These are phyloP conservation scores for Solanum hybrid DNA, from an alignment of 305 asterid genomes.

Conservation along the genomic window DNA sequence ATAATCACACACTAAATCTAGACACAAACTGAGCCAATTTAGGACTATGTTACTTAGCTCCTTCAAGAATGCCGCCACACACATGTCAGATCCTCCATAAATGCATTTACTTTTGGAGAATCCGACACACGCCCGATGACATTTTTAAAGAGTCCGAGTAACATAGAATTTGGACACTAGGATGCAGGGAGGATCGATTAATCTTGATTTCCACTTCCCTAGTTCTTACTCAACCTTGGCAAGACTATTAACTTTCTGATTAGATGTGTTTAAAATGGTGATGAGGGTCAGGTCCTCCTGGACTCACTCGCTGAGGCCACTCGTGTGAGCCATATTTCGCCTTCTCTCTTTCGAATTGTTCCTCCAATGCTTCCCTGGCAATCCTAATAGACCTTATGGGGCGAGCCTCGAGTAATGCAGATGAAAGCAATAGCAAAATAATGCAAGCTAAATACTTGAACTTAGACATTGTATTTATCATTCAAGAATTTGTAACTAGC, in stretches of 20 bases:
- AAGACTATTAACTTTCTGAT: not conserved
- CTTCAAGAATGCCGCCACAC: not conserved
- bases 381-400: conserved; percentile 34
- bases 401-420: conserved; percentile 29
- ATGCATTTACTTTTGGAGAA: not conserved
- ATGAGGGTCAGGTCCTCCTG: conserved; percentile 72
- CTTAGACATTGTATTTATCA: conserved; percentile 4
- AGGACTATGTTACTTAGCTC: not conserved
- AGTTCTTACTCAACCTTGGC: not conserved
- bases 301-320: conserved; percentile 42
- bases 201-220: not conserved
- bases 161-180: not conserved
- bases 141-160: not conserved
- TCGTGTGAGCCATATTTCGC: not conserved
- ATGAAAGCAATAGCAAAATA: conserved; percentile 28
- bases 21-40: not conserved
- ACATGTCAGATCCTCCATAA: not conserved
- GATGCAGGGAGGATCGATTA: not conserved
- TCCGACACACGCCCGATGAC: not conserved
- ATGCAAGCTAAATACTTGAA: conserved; percentile 30
- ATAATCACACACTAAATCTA: not conserved
- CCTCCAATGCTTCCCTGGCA: conserved; percentile 45
- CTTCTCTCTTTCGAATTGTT: conserved; percentile 17
- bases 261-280: conserved; percentile 32
- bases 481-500: not conserved